A percentile compares a stretch with the other conserved stretches of the same genome.
These are phyloP conservation scores for Colletotrichum sp. DNA, from an alignment of 2,329 filamentous ascomycete genomes.

Conservation along the genomic window DNA sequence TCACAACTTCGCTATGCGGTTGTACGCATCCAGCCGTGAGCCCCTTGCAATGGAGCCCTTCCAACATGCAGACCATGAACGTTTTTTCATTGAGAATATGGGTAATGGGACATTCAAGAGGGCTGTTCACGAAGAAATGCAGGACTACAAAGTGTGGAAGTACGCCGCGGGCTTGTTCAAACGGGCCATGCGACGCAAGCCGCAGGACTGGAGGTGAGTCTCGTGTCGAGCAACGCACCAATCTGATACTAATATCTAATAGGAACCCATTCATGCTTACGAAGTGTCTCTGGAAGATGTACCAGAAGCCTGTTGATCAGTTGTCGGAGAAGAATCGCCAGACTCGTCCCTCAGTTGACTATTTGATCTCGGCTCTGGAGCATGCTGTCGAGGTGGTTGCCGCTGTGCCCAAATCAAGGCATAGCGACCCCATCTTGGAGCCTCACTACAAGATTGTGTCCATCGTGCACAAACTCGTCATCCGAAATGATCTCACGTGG, in stretches of 20 bases:
- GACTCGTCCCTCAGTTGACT: slow-evolving; percentile 41
- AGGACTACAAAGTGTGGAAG: slow-evolving; percentile 66
- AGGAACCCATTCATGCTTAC: slow-evolving; percentile 65
- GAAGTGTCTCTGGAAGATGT: slow-evolving; percentile 71
- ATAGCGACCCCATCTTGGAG: slow-evolving; percentile 81
- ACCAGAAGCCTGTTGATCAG: slow-evolving; percentile 50
- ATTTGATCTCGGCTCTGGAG: slow-evolving; percentile 55
- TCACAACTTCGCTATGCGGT: slow-evolving; percentile 64
- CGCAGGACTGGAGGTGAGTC: slow-evolving; percentile 62
- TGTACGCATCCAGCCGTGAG: slow-evolving; percentile 67
- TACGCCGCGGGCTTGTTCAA: slow-evolving; percentile 62
- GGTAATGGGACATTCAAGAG: slow-evolving; percentile 57
- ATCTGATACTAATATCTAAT: neutral
- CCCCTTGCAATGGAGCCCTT: slow-evolving; percentile 70
- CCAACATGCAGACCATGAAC: slow-evolving; percentile 59
- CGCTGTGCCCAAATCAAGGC: slow-evolving; percentile 58
- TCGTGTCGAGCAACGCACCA: neutral
- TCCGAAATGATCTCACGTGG: slow-evolving; percentile 51
- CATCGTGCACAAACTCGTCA: slow-evolving; percentile 81
- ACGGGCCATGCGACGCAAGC: slow-evolving; percentile 59
- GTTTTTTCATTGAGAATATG: slow-evolving; percentile 59
- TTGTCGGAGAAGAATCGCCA: slow-evolving; percentile 49
- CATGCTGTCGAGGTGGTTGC: slow-evolving; percentile 56
- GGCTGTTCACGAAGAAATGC: slow-evolving; percentile 61
- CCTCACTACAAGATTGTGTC: slow-evolving; percentile 92